Conservation (phyloP, 371 early-diverging fungal species). For the Mortierella sp. region DNA sequence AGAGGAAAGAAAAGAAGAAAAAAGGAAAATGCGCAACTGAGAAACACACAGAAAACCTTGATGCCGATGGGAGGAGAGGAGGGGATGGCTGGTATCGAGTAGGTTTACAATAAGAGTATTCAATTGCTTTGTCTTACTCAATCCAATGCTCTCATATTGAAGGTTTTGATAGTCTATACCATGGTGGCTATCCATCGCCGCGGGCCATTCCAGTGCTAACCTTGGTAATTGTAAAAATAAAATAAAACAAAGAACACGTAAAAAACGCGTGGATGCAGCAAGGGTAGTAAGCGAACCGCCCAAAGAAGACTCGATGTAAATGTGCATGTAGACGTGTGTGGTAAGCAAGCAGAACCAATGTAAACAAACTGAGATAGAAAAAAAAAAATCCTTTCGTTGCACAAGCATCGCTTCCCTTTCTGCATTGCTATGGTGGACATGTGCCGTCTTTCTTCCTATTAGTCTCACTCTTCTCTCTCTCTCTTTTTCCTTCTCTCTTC, state of each 20-base stretch:
- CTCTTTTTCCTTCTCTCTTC: neutral
- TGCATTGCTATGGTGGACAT: neutral
- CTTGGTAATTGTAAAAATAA: constrained; percentile 4
- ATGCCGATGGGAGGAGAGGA: neutral
- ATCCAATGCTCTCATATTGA: constrained; percentile 4
- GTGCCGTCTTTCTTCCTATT: neutral
- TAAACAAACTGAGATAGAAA: constrained; percentile 18
- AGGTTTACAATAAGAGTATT: neutral
- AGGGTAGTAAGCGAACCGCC: neutral
- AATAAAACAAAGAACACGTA: neutral
- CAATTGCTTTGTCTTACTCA: neutral
- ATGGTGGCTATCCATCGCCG: constrained; percentile 3
- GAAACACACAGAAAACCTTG: constrained; percentile 1
- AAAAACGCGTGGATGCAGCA: constrained; percentile 4
- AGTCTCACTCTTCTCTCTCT: neutral
- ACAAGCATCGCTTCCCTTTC: constrained; percentile 15
- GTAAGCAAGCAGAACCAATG: constrained; percentile 21
- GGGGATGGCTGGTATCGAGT: constrained; percentile 2
- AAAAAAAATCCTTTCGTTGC: constrained; percentile 12
- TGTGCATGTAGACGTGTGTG: constrained; percentile 4
- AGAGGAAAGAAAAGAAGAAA: constrained; percentile 11
- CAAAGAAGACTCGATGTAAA: constrained; percentile 1
- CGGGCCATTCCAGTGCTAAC: constrained; percentile 15
- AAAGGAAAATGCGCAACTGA: constrained; percentile 1
- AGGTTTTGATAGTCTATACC: neutral